These are phyloP conservation scores for Cicer yamashitae DNA, from an alignment of 306 rosid species.

Conservation along the genomic window DNA sequence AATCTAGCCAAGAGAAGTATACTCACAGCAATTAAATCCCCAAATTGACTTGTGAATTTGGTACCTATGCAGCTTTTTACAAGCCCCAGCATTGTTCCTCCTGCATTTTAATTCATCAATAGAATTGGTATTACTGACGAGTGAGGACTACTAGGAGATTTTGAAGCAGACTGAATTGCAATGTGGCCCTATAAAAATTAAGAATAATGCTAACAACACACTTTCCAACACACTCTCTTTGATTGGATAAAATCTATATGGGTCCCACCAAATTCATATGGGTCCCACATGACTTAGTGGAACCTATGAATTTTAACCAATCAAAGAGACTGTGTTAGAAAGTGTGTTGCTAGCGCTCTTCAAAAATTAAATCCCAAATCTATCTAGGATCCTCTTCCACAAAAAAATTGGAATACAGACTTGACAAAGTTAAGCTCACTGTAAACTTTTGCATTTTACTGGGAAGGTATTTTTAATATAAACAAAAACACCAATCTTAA, in stretches of 20 bases:
- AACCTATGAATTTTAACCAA: too few relatives aligned
- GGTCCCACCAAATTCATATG: too few relatives aligned
- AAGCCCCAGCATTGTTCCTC: slow-evolving; percentile 82
- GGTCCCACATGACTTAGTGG: too few relatives aligned
- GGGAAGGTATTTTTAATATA: neutral
- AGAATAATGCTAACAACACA: too few relatives aligned
- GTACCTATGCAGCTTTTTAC: slow-evolving; percentile 97
- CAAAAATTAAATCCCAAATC: slow-evolving; percentile 34
- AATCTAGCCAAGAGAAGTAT: slow-evolving; percentile 26
- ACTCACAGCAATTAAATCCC: slow-evolving; percentile 97
- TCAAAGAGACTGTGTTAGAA: too few relatives aligned
- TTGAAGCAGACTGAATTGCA: slow-evolving; percentile 8
- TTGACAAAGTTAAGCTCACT: slow-evolving; percentile 20
- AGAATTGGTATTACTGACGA: slow-evolving; percentile 5
- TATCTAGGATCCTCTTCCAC: slow-evolving; percentile 23
- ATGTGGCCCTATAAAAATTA: slow-evolving; percentile 5
- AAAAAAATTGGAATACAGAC: slow-evolving; percentile 11
- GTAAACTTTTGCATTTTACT: slow-evolving; percentile 16
- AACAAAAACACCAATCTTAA: neutral
- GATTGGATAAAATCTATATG: too few relatives aligned
- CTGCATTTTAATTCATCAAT: slow-evolving; percentile 59
- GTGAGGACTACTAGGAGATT: slow-evolving; percentile 4
- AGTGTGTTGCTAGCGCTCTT: too few relatives aligned
- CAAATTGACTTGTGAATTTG: slow-evolving; percentile 93
- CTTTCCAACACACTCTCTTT: too few relatives aligned